These are phyloP conservation scores for Xylogone sp. DNA, from an alignment of 2,329 filamentous ascomycete genomes.

Conservation along the genomic window DNA sequence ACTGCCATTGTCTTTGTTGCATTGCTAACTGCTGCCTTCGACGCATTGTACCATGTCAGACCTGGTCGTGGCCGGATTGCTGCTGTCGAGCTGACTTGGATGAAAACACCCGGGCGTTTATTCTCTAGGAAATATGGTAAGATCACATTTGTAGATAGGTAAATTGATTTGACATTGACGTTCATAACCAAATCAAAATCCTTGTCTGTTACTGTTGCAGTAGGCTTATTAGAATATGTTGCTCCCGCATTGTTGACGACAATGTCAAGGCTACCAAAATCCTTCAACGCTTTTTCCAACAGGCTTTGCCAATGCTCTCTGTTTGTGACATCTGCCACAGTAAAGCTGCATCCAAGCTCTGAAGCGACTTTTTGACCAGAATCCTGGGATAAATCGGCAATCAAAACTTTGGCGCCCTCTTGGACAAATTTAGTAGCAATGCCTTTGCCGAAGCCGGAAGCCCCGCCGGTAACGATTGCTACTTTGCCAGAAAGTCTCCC, in stretches of 20 bases:
- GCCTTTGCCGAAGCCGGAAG: constrained; percentile 60
- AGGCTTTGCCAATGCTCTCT: constrained; percentile 49
- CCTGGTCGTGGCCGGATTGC: constrained; percentile 58
- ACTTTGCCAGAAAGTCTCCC: constrained; percentile 47
- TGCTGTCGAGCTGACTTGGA: constrained; percentile 64
- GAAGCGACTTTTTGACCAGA: constrained; percentile 45
- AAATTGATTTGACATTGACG: constrained; percentile 67
- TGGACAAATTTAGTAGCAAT: constrained; percentile 55
- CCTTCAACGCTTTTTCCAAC: constrained; percentile 39
- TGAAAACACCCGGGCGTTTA: constrained; percentile 54
- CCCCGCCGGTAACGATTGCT: constrained; percentile 56
- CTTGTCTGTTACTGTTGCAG: constrained; percentile 57
- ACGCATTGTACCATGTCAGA: constrained; percentile 67
- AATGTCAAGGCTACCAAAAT: constrained; percentile 50
- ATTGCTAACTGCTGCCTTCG: constrained; percentile 60
- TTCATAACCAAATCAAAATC: constrained; percentile 65
- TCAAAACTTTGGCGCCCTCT: constrained; percentile 58
- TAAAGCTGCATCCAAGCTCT: constrained; percentile 33
- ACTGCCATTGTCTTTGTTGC: constrained; percentile 66
- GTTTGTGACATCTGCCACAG: constrained; percentile 46
- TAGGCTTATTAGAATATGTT: constrained; percentile 54
- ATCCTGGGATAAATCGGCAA: constrained; percentile 55
- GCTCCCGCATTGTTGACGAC: constrained; percentile 60
- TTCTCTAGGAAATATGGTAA: constrained; percentile 59
- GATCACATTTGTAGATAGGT: constrained; percentile 51